These are phyloP conservation scores for Dactylis glomerata DNA, from an alignment of 176 grass and related monocot species.

Conservation along the genomic window DNA sequence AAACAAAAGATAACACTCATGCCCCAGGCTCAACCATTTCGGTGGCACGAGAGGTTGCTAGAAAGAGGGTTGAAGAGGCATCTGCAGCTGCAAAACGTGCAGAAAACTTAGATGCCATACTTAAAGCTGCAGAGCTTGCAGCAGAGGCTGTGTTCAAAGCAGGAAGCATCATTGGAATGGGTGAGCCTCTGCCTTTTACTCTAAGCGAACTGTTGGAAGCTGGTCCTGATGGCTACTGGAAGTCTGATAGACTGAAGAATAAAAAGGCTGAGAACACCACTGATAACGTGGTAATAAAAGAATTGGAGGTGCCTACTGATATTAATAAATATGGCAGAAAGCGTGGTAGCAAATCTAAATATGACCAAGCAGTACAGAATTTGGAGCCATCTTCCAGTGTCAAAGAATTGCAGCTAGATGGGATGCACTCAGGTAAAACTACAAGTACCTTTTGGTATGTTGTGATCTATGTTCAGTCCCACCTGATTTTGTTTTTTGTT, in stretches of 20 bases:
- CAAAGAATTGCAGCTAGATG: conserved; percentile 35
- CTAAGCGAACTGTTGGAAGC: conserved; percentile 77
- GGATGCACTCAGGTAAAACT: conserved; percentile 37
- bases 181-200: conserved; percentile 86
- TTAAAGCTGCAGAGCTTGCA: conserved; percentile 91
- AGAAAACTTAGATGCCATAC: conserved; percentile 88
- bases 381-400: conserved; percentile 34
- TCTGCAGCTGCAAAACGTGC: conserved; percentile 88
- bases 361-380: conserved; percentile 23
- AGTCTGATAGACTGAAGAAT: conserved; percentile 37
- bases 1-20: conserved; percentile 42
- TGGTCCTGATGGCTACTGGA: conserved; percentile 81
- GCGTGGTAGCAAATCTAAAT: conserved; percentile 35
- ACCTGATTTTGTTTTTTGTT: conserved; percentile 34
- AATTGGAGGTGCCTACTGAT: conserved; percentile 29
- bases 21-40: conserved; percentile 63
- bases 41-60: conserved; percentile 75
- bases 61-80: conserved; percentile 87
- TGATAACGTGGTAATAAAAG: conserved; percentile 1
- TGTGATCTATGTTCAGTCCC: conserved; percentile 9
- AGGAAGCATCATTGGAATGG: conserved; percentile 83
- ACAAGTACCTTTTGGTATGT: conserved; percentile 10
- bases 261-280: conserved; percentile 38
- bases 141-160: conserved; percentile 84
- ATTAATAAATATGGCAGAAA: conserved; percentile 32